phyloP scores from a whole-genome alignment of 2,329 filamentous ascomycete species.

The Exophiala mesophila region DNA sequence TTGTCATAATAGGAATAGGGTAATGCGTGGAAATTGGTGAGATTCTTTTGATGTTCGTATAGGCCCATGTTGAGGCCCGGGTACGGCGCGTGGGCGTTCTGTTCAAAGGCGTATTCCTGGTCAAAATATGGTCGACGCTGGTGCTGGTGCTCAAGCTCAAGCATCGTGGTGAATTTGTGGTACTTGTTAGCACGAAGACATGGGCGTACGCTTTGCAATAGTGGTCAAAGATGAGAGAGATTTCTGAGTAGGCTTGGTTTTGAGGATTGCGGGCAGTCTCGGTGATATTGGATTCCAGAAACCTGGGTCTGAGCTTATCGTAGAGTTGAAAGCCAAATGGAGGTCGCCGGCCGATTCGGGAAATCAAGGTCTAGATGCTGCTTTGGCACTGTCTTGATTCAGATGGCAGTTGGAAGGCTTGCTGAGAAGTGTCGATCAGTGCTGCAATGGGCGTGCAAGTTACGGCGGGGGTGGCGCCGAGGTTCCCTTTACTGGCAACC shows the following conservation, averaged over 20 bases:
- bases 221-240: not conserved
- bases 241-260: not conserved
- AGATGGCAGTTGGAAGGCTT: constrained; percentile 20
- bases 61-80: constrained; percentile 21
- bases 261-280: not conserved
- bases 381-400: constrained; percentile 1
- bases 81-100: constrained; percentile 23
- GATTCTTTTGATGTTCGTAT: constrained; percentile 15
- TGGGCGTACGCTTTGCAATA: constrained; percentile 3
- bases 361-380: constrained; percentile 14
- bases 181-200: constrained; percentile 10
- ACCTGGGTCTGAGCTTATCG: constrained; percentile 11
- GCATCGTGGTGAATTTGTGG: constrained; percentile 17
- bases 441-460: constrained; percentile 13
- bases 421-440: constrained; percentile 25
- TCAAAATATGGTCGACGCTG: constrained; percentile 18
- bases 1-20: constrained; percentile 23
- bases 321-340: constrained; percentile 9
- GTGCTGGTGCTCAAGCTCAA: constrained; percentile 25
- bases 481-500: no score
- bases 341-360: constrained; percentile 13
- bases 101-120: constrained; percentile 15
- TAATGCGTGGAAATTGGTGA: constrained; percentile 19
- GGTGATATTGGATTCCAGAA: constrained; percentile 1
- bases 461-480: no score